Percentiles rank a stretch among this genome's conserved stretches.
Evolutionary conservation across 2,329 filamentous ascomycete species (phyloP).

Genomic region (Rhexocercosporidium sp.): DNA sequence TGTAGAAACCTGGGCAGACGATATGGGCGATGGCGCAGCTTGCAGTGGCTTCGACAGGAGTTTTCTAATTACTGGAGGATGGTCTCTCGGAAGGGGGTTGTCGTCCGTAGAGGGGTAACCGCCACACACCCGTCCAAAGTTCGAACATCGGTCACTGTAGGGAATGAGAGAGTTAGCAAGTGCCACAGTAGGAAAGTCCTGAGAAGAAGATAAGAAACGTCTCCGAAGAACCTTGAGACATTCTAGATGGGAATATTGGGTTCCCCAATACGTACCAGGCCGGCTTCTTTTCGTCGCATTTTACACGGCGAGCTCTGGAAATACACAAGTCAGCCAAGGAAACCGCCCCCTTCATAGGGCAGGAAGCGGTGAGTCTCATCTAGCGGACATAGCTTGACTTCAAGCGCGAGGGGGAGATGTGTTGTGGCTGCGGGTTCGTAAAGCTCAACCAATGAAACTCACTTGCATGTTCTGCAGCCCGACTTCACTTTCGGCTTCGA

Average conservation of each 20-base stretch:
- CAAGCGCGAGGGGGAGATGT: background rate
- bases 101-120: conserved; percentile 29
- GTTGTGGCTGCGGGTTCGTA: background rate
- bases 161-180: too few relatives aligned
- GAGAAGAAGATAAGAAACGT: too few relatives aligned
- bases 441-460: conserved; percentile 15
- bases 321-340: background rate
- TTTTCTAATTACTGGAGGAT: conserved; percentile 8
- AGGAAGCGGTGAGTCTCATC: too few relatives aligned
- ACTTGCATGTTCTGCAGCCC: conserved; percentile 70
- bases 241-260: too few relatives aligned
- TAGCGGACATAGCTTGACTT: background rate
- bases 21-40: conserved; percentile 15
- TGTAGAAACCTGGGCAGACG: background rate
- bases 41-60: conserved; percentile 19
- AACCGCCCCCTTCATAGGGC: too few relatives aligned
- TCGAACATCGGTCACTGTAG: conserved; percentile 30
- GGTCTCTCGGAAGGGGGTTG: conserved; percentile 12
- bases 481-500: conserved; percentile 61
- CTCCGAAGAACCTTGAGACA: too few relatives aligned
- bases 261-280: too few relatives aligned
- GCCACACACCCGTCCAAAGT: conserved; percentile 35
- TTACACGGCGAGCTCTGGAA: conserved; percentile 25
- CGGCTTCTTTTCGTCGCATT: conserved; percentile 35
- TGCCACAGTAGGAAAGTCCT: too few relatives aligned